Evolutionary conservation across 2,329 filamentous ascomycete species (phyloP), one percentile per base, ranked within the genome.

Genomic region (Calonectria ilicicola): DNA sequence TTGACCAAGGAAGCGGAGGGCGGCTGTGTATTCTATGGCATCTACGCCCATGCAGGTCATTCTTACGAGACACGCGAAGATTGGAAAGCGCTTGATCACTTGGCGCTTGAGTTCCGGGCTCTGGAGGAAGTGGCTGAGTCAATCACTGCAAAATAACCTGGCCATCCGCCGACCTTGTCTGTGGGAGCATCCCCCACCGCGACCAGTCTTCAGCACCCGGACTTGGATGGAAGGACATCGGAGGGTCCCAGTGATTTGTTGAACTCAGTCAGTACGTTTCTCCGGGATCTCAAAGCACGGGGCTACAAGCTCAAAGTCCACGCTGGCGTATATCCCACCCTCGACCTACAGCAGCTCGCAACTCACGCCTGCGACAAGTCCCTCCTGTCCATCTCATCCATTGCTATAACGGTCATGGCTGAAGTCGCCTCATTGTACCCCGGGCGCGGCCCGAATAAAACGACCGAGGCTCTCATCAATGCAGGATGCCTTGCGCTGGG

Each of bases 271-370:
- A 73, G 60, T 63, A 83, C 76, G 1, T 81, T 86, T 29, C 83
- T 91, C 29, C 78, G 77, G 14, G 77, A 79, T 12, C 82, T 86
- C 72, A 84, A 77, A 58, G 79, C 75, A 62, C 77, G 80, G 10
- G 84, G 82, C 63, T 85, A 87, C 65, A 81, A 80, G 4, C 86
- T 95, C 35, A 93, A 95, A 80, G 84, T 94, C 2, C 93, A 95
- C 81, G 93, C 93, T 0, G 93, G 93, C 35, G 92, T 94, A 2
- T 95, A 95, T 80, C 90, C 93, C 0, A 86, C 92, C 3, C 88
- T 95, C 10, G 94, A 96, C 81, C 86, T 95, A 77, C 94, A 96
- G 81, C 94, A 96, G 81, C 85, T 95, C 3, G 91, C 93, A 2
- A 94, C 93, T 0, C 90, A 92, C 77, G 90, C 93, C 0, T 80